Evolutionary conservation across 2,329 filamentous ascomycete species (phyloP).

Genomic region (Neopestalotiopsis sp.): DNA sequence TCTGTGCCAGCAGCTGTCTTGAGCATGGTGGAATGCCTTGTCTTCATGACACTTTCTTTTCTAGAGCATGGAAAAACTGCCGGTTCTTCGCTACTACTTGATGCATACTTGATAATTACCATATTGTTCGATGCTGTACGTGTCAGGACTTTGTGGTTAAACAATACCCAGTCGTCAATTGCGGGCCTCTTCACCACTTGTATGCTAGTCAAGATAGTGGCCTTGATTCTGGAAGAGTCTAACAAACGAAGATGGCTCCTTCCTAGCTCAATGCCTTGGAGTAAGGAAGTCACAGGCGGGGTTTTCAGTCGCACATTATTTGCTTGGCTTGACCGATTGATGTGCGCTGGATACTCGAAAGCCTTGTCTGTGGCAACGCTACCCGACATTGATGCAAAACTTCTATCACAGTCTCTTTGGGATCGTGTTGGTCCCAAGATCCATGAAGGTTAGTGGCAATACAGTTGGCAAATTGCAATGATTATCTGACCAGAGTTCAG

Average conservation of each 20-base stretch:
- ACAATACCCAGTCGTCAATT: background rate
- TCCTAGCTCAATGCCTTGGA: background rate
- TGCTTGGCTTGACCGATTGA: slow-evolving; percentile 28
- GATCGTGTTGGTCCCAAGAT: background rate
- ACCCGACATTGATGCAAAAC: slow-evolving; percentile 20
- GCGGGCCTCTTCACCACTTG: slow-evolving; percentile 8
- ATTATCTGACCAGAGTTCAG: slow-evolving; percentile 2
- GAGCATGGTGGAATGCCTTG: slow-evolving; percentile 20
- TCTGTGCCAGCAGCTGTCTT: slow-evolving; percentile 22
- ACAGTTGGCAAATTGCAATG: too few relatives aligned
- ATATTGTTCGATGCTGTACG: slow-evolving; percentile 24
- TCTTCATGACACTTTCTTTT: slow-evolving; percentile 23
- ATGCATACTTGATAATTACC: slow-evolving; percentile 23
- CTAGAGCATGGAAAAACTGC: slow-evolving; percentile 24
- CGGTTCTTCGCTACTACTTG: slow-evolving; percentile 23
- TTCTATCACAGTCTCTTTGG: slow-evolving; percentile 17
- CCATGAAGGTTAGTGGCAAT: slow-evolving; percentile 14
- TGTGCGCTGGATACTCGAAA: slow-evolving; percentile 22
- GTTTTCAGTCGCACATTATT: slow-evolving; percentile 30
- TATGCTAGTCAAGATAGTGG: slow-evolving; percentile 19
- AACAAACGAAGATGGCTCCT: slow-evolving; percentile 12
- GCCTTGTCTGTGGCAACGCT: slow-evolving; percentile 21
- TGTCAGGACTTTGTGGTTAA: slow-evolving; percentile 24
- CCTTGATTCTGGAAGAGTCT: slow-evolving; percentile 19
- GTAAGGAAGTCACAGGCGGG: slow-evolving; percentile 33